phyloP scores from a whole-genome alignment of 2,329 filamentous ascomycete species.

The Aspergillus sp. region DNA sequence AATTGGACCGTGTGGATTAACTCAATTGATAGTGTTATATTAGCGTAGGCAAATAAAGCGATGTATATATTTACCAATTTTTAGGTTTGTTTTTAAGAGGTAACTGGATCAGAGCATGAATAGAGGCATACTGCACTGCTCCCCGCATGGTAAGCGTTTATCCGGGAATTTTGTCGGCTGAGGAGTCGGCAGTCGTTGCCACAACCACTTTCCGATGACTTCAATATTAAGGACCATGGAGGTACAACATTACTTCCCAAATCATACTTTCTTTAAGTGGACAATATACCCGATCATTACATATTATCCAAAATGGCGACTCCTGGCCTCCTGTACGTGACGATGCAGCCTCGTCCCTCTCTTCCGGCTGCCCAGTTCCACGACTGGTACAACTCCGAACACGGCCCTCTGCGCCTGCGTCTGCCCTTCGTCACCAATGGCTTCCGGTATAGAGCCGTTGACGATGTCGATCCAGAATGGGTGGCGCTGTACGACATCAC shows the following conservation, averaged over 20 bases:
- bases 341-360: slow-evolving; percentile 73
- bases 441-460: slow-evolving; percentile 72
- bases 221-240: neutral
- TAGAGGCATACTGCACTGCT: neutral
- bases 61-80: neutral
- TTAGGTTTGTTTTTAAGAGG: neutral
- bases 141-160: slow-evolving; percentile 12
- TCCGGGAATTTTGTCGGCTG: slow-evolving; percentile 12
- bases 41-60: neutral
- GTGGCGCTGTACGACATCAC: slow-evolving; percentile 81
- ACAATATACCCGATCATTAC: neutral
- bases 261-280: neutral
- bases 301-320: slow-evolving; percentile 33
- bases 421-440: slow-evolving; percentile 74
- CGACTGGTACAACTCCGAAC: slow-evolving; percentile 94
- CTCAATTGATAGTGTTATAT: neutral
- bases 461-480: slow-evolving; percentile 64
- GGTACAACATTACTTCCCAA: neutral
- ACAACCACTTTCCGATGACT: slow-evolving; percentile 6
- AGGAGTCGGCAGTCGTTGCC: slow-evolving; percentile 14
- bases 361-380: slow-evolving; percentile 72
- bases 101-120: neutral
- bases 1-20: slow-evolving; percentile 58
- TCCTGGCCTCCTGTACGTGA: slow-evolving; percentile 77
- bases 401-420: slow-evolving; percentile 77